Percentiles rank a stretch among this genome's conserved stretches.
These are phyloP conservation scores for Paraglomus brasilianum DNA, from an alignment of 192 early-diverging fungal species.

Conservation along the genomic window DNA sequence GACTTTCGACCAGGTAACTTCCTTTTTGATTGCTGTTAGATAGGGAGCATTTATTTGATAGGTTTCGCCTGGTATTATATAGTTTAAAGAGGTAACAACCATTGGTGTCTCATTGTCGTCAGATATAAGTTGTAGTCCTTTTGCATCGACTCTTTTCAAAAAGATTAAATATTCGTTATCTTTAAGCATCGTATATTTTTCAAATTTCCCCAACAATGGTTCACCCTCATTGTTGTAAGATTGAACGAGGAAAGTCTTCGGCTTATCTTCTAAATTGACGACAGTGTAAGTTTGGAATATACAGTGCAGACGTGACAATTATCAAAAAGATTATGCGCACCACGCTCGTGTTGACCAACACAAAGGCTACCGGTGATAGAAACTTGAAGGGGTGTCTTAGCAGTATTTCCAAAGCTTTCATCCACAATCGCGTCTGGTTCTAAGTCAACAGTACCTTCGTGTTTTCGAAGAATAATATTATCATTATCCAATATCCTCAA, in stretches of 20 bases:
- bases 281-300: constrained; percentile 1
- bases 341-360: constrained; percentile 3
- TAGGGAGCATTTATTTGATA: background rate
- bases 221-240: constrained; percentile 16
- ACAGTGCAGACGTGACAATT: background rate
- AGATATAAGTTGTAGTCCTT: constrained; percentile 1
- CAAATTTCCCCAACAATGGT: background rate
- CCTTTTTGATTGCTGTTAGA: background rate
- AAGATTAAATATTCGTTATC: background rate
- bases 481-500: no score
- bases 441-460: no score
- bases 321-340: background rate
- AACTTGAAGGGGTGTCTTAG: background rate
- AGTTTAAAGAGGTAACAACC: background rate
- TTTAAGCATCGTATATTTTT: constrained; percentile 15
- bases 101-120: background rate
- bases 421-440: background rate
- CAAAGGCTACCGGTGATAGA: background rate
- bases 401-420: constrained; percentile 6
- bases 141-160: constrained; percentile 9
- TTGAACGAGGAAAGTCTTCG: constrained; percentile 12
- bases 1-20: background rate
- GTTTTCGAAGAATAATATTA: no score
- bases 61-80: background rate
- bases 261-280: background rate